Percentiles rank a stretch among this genome's conserved stretches.
phyloP scores from a whole-genome alignment of 441 rosid species.

The Bocquillonia castaneifolia region DNA sequence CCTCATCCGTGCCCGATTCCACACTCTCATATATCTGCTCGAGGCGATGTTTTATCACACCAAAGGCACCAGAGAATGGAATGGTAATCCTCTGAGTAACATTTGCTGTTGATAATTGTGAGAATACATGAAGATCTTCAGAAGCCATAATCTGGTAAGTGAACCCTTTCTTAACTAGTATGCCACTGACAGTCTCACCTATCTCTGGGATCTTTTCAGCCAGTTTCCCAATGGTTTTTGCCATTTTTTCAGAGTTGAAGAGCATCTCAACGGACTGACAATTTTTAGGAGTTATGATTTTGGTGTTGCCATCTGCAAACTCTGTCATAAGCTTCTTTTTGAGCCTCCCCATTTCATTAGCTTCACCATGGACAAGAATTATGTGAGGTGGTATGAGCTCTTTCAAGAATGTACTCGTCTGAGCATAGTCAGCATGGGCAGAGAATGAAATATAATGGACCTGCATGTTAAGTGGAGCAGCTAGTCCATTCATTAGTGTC shows the following conservation, averaged over 20 bases:
- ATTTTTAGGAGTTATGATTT: slow-evolving; percentile 76
- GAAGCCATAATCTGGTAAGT: slow-evolving; percentile 94
- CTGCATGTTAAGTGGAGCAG: slow-evolving; percentile 80
- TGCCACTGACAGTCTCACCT: slow-evolving; percentile 71
- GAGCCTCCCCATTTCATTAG: slow-evolving; percentile 88
- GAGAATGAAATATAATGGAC: slow-evolving; percentile 89
- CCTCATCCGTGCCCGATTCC: slow-evolving; percentile 71
- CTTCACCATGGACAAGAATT: slow-evolving; percentile 88
- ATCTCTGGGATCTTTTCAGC: slow-evolving; percentile 75
- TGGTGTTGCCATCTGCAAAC: slow-evolving; percentile 70
- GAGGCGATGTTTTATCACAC: slow-evolving; percentile 70
- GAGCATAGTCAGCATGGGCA: slow-evolving; percentile 90
- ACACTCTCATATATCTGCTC: slow-evolving; percentile 79
- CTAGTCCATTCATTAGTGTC: slow-evolving; percentile 83
- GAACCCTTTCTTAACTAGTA: slow-evolving; percentile 85
- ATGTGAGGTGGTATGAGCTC: slow-evolving; percentile 94
- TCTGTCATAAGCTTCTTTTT: slow-evolving; percentile 74
- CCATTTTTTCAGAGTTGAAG: slow-evolving; percentile 86
- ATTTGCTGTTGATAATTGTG: slow-evolving; percentile 81
- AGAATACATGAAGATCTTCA: slow-evolving; percentile 87
- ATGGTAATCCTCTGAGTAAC: slow-evolving; percentile 74
- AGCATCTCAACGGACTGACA: slow-evolving; percentile 83
- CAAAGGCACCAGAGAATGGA: slow-evolving; percentile 72
- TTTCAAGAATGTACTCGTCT: slow-evolving; percentile 81
- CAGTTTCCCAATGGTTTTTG: slow-evolving; percentile 74